Percentiles rank a stretch among this genome's conserved stretches.
Evolutionary conservation across 768 basidiomycete genomes (phyloP).

Genomic region (Scleroderma citrinum): DNA sequence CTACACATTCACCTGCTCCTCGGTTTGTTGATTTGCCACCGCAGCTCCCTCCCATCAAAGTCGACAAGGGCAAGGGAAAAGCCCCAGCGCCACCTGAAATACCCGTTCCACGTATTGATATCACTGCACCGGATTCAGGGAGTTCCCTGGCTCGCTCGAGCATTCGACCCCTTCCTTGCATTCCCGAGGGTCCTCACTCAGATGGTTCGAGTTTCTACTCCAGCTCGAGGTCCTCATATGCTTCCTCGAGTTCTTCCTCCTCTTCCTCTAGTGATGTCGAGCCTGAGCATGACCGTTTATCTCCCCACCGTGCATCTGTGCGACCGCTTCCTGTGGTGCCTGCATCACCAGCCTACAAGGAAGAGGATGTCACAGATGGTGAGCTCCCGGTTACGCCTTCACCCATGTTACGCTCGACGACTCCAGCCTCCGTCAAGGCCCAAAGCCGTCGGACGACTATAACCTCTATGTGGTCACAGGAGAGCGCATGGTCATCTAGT

Average conservation of each 20-base stretch:
- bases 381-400: background rate
- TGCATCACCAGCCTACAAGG: background rate
- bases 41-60: background rate
- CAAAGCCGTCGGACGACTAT: constrained; percentile 10
- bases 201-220: background rate
- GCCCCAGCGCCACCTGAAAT: background rate
- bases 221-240: background rate
- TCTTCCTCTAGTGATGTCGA: constrained; percentile 1
- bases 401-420: background rate
- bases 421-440: background rate
- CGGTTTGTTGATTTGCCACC: constrained; percentile 2
- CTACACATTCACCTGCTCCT: background rate
- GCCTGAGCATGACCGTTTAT: constrained; percentile 2
- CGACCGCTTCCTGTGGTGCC: constrained; percentile 6
- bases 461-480: constrained; percentile 24
- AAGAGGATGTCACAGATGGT: background rate
- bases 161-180: constrained; percentile 6
- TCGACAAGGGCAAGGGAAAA: constrained; percentile 10
- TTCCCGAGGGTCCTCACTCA: constrained; percentile 1
- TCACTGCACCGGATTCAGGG: background rate
- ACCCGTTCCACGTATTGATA: constrained; percentile 1
- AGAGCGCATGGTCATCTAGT: constrained; percentile 40
- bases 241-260: background rate
- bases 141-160: background rate
- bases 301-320: background rate